These are phyloP conservation scores for Penicillium subrubescens DNA, from an alignment of 495 filamentous ascomycete species.

Conservation along the genomic window DNA sequence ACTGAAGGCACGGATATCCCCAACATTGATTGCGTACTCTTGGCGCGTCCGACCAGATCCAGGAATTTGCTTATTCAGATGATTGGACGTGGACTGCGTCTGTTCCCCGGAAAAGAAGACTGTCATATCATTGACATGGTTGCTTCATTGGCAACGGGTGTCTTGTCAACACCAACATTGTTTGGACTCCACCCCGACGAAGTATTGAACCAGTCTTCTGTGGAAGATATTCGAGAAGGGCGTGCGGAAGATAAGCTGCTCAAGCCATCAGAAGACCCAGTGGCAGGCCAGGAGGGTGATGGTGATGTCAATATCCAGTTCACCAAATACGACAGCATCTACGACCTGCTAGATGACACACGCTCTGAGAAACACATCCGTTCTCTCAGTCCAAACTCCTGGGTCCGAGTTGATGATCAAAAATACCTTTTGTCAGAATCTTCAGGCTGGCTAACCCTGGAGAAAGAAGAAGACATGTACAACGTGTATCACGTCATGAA, in stretches of 20 bases:
- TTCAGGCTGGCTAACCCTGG: conserved; percentile 60
- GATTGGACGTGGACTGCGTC: conserved; percentile 91
- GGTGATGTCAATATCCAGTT: conserved; percentile 54
- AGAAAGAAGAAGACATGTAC: conserved; percentile 41
- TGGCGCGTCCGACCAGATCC: conserved; percentile 87
- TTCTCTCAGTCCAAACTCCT: conserved; percentile 68
- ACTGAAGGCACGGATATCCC: conserved; percentile 98
- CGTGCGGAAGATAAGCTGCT: conserved; percentile 3
- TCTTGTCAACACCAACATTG: conserved; percentile 86
- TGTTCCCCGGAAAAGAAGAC: conserved; percentile 77
- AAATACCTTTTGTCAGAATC: conserved; percentile 64
- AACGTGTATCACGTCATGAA: conserved; percentile 38
- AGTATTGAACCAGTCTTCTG: conserved; percentile 63
- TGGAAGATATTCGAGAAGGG: conserved; percentile 57
- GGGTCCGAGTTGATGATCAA: conserved; percentile 71
- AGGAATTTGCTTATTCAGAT: conserved; percentile 93
- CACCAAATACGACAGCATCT: conserved; percentile 85
- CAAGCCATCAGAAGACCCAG: neutral
- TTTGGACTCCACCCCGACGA: conserved; percentile 92
- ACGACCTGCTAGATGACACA: conserved; percentile 84
- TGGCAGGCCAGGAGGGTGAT: conserved; percentile 23
- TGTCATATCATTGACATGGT: conserved; percentile 99
- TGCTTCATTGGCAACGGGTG: conserved; percentile 72
- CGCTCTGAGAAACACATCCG: conserved; percentile 77
- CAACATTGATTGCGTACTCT: conserved; percentile 90